phyloP scores from a whole-genome alignment of 1,139 yeast species.

The Meyerozyma carpophila region DNA sequence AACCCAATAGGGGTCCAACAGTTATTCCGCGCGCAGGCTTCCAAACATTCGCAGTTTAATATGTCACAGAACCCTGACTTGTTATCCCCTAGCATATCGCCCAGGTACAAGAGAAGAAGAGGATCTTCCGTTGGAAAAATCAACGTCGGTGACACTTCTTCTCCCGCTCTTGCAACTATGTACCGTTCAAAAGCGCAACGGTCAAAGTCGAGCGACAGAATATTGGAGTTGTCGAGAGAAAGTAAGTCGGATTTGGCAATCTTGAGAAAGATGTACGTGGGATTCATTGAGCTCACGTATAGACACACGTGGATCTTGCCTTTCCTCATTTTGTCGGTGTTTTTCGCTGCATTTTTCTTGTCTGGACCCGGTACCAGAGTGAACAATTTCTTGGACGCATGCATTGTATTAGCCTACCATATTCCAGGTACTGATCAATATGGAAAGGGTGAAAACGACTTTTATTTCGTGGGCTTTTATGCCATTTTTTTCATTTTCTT shows the following conservation, averaged over 20 bases:
- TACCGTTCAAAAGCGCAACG: slow-evolving; percentile 30
- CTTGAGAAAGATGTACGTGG: slow-evolving; percentile 45
- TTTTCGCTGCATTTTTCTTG: slow-evolving; percentile 37
- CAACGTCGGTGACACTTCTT: slow-evolving; percentile 53
- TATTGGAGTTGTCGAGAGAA: slow-evolving; percentile 22
- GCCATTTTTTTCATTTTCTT: slow-evolving; percentile 85
- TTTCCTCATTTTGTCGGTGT: slow-evolving; percentile 36
- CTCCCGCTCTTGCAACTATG: slow-evolving; percentile 45
- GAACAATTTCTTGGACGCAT: slow-evolving; percentile 56
- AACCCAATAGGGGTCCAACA: not conserved
- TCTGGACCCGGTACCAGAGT: slow-evolving; percentile 49
- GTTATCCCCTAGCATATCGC: not conserved
- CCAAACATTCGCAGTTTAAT: not conserved
- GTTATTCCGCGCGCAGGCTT: not conserved
- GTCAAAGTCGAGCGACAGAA: slow-evolving; percentile 29
- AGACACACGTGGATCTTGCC: slow-evolving; percentile 83
- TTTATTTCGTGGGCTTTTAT: slow-evolving; percentile 72
- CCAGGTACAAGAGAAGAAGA: slow-evolving; percentile 26
- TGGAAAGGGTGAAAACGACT: slow-evolving; percentile 84
- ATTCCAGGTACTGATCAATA: slow-evolving; percentile 55
- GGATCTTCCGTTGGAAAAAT: slow-evolving; percentile 56
- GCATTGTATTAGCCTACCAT: slow-evolving; percentile 65
- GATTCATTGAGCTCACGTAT: slow-evolving; percentile 55
- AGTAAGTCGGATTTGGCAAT: slow-evolving; percentile 37
- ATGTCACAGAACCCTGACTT: not conserved